phyloP scores from a whole-genome alignment of 2,329 filamentous ascomycete genomes.

The Xenoacremonium recifei region DNA sequence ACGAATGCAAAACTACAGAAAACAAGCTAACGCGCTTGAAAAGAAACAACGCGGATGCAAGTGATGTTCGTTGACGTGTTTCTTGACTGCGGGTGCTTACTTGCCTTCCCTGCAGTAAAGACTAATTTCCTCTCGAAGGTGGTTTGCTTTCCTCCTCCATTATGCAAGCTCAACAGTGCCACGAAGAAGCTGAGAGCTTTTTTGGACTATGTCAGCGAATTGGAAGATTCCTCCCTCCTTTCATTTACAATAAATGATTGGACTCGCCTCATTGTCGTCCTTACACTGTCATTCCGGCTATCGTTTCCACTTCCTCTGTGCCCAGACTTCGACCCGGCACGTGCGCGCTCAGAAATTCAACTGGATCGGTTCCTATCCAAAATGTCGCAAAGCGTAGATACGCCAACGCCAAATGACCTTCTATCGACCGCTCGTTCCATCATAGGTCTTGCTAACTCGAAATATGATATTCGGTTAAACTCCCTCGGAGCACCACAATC shows the following conservation, averaged over 20 bases:
- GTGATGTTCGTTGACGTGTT: slow-evolving; percentile 8
- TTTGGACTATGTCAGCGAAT: slow-evolving; percentile 3
- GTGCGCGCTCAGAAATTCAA: slow-evolving; percentile 1
- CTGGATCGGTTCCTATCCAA: slow-evolving; percentile 3
- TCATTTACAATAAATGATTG: slow-evolving; percentile 9
- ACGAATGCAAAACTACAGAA: neutral
- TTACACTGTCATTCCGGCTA: slow-evolving; percentile 5
- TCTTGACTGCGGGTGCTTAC: slow-evolving; percentile 8
- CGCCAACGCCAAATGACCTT: neutral
- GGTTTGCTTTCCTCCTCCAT: neutral
- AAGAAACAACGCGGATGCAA: slow-evolving; percentile 7
- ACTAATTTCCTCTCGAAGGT: neutral
- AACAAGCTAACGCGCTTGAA: neutral
- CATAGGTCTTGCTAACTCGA: slow-evolving; percentile 3
- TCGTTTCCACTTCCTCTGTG: slow-evolving; percentile 6
- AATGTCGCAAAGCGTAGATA: neutral
- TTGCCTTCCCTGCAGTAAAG: slow-evolving; percentile 7
- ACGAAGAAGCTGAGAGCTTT: slow-evolving; percentile 4
- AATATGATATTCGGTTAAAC: neutral
- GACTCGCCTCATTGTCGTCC: slow-evolving; percentile 5
- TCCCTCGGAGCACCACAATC: neutral
- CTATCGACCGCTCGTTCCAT: slow-evolving; percentile 3
- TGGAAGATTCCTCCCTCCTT: slow-evolving; percentile 3
- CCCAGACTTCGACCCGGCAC: slow-evolving; percentile 2
- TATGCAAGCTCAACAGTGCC: slow-evolving; percentile 1